Evolutionary conservation across 306 rosid species (phyloP).

Genomic region (Trifolium pratense): DNA sequence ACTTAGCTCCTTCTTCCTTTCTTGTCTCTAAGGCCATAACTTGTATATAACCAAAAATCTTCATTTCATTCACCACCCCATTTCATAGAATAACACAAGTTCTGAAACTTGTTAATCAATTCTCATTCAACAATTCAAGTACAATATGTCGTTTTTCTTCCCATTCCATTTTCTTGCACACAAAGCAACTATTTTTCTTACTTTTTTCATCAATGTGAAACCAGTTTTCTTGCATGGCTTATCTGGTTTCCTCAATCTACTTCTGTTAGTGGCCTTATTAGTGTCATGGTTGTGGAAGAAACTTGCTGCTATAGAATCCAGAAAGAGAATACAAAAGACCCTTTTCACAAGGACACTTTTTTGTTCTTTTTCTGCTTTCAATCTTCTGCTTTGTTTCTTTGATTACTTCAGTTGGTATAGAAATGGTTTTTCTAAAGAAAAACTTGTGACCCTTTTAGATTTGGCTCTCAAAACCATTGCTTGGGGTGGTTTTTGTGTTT

Average conservation of each 20-base stretch:
- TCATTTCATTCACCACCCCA: not conserved
- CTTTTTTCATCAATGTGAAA: not conserved
- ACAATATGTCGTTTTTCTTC: not conserved
- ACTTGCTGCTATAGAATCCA: not conserved
- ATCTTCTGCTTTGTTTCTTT: conserved; percentile 29
- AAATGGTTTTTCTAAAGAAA: conserved; percentile 48
- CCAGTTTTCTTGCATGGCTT: conserved; percentile 42
- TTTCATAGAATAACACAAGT: not conserved
- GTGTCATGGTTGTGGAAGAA: conserved; percentile 36
- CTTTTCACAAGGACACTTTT: not conserved
- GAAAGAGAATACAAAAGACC: not conserved
- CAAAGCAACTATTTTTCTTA: conserved; percentile 3
- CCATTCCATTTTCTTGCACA: not conserved
- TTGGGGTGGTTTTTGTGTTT: conserved; percentile 47
- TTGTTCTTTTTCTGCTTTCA: conserved; percentile 44
- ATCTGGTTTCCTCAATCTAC: conserved; percentile 18
- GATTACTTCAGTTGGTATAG: conserved; percentile 40
- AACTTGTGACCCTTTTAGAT: conserved; percentile 49
- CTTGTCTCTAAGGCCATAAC: no score
- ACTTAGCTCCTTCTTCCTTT: no score
- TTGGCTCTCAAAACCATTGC: conserved; percentile 44
- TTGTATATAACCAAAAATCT: no score
- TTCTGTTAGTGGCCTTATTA: conserved; percentile 20
- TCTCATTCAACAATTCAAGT: not conserved
- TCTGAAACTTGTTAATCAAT: not conserved